phyloP scores from a whole-genome alignment of 2,329 filamentous ascomycete species.

The Epichloe aotearoae region DNA sequence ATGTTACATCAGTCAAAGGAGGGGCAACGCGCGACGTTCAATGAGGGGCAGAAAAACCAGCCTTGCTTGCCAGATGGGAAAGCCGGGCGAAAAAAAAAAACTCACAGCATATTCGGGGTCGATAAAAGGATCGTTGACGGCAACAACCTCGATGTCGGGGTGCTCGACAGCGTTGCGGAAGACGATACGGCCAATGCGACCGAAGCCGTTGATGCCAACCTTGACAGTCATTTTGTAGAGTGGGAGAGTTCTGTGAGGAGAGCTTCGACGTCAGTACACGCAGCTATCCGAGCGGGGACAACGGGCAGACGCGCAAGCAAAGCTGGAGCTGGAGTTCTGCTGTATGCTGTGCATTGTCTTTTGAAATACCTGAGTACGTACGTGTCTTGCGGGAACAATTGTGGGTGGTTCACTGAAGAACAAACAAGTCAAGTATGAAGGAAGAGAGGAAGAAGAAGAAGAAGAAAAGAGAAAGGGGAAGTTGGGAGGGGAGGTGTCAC shows the following conservation, averaged over 20 bases:
- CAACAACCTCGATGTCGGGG: conserved; percentile 79
- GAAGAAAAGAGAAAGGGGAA: background rate
- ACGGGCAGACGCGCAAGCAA: background rate
- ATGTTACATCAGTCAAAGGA: conserved; percentile 4
- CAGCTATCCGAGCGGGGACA: background rate
- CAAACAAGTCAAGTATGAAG: background rate
- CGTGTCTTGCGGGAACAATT: conserved; percentile 2
- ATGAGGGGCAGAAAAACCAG: conserved; percentile 5
- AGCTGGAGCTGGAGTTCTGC: background rate
- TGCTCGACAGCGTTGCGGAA: conserved; percentile 96
- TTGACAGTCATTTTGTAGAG: conserved; percentile 38
- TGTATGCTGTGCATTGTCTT: background rate
- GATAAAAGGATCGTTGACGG: conserved; percentile 99
- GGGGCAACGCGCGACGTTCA: conserved; percentile 5
- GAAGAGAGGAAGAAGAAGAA: background rate
- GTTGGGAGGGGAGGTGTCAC: too few species aligned
- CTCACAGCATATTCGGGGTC: conserved; percentile 93
- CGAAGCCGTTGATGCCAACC: conserved; percentile 99
- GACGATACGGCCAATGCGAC: conserved; percentile 97
- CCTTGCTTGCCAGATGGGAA: background rate
- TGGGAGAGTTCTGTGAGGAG: conserved; percentile 2
- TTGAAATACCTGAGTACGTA: conserved; percentile 2
- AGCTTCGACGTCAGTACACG: conserved; percentile 3
- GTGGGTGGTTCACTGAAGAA: background rate
- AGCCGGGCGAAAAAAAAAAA: conserved; percentile 16